Percentiles rank a stretch among this genome's conserved stretches.
phyloP scores from a whole-genome alignment of 208 protist genomes.

The Balamuthia mandrillaris region DNA sequence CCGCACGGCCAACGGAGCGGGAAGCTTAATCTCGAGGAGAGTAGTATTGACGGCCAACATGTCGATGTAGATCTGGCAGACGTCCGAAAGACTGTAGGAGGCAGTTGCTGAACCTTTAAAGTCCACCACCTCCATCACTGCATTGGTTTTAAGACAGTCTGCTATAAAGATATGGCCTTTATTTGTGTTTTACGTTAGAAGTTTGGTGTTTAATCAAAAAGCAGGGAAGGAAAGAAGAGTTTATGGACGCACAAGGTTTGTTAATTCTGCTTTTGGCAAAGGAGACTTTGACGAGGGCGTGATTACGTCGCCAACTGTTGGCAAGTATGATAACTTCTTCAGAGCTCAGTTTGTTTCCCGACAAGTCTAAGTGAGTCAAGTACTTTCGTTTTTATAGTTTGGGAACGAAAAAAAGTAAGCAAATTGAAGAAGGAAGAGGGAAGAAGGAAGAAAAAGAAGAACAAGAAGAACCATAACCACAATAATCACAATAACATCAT shows the following conservation, averaged over 20 bases:
- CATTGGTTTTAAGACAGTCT: constrained; percentile 8
- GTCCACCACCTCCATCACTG: not conserved
- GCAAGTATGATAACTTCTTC: not conserved
- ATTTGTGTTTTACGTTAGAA: not conserved
- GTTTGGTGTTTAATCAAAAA: not conserved
- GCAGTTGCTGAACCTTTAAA: not conserved
- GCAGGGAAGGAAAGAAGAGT: not conserved
- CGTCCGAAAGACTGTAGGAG: not conserved
- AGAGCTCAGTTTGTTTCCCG: not conserved
- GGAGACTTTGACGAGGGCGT: not conserved
- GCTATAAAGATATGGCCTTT: constrained; percentile 5
- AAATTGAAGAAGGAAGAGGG: too few relatives aligned
- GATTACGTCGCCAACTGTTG: not conserved
- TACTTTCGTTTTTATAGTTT: not conserved
- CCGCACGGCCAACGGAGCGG: not conserved
- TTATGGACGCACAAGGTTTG: not conserved
- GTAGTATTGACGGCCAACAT: not conserved
- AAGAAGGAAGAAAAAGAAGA: too few relatives aligned
- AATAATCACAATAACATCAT: too few relatives aligned
- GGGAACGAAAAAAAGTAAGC: not conserved
- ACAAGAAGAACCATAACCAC: too few relatives aligned
- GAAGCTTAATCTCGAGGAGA: not conserved
- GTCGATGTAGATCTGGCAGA: constrained; percentile 5
- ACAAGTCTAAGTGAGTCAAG: constrained; percentile 18
- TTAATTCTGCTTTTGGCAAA: not conserved